These are phyloP conservation scores for Laetiporus sulphureus DNA, from an alignment of 1,284 basidiomycete species.

Conservation along the genomic window DNA sequence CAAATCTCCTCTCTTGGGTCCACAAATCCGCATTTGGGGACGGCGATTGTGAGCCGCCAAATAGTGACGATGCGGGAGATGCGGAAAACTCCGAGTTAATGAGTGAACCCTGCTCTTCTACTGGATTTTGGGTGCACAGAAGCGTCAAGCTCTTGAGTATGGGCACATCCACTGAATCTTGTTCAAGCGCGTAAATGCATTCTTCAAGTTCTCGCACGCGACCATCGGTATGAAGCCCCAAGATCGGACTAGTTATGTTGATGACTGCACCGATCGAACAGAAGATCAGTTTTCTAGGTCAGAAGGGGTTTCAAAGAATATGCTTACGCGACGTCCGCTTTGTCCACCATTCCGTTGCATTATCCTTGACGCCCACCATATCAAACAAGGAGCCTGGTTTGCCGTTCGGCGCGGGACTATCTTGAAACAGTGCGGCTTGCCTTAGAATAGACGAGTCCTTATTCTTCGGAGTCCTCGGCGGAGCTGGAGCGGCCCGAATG, in stretches of 20 bases:
- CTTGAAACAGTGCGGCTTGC: conserved; percentile 71
- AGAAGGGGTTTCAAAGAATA: no score
- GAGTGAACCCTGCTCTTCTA: conserved; percentile 34
- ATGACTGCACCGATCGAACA: conserved; percentile 14
- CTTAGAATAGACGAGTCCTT: conserved; percentile 47
- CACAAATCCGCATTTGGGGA: conserved; percentile 51
- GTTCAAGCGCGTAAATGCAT: conserved; percentile 46
- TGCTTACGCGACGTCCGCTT: conserved; percentile 61
- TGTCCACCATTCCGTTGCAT: conserved; percentile 72
- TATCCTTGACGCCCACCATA: conserved; percentile 50
- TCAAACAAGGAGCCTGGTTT: conserved; percentile 53
- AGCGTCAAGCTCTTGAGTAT: conserved; percentile 56
- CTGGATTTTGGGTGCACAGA: conserved; percentile 51
- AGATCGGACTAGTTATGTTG: conserved; percentile 25
- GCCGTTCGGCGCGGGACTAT: conserved; percentile 61
- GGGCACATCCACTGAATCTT: conserved; percentile 41
- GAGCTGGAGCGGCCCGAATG: conserved; percentile 16
- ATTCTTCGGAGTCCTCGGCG: conserved; percentile 55
- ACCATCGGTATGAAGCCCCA: conserved; percentile 31
- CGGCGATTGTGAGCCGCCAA: conserved; percentile 30
- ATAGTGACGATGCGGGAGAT: conserved; percentile 25
- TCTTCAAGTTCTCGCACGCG: conserved; percentile 42
- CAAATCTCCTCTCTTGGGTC: conserved; percentile 60
- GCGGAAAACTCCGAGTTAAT: conserved; percentile 44
- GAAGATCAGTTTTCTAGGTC: conserved; percentile 6